phyloP scores from a whole-genome alignment of 2,329 filamentous ascomycete species.

The Paecilomyces dactylethromorphus region DNA sequence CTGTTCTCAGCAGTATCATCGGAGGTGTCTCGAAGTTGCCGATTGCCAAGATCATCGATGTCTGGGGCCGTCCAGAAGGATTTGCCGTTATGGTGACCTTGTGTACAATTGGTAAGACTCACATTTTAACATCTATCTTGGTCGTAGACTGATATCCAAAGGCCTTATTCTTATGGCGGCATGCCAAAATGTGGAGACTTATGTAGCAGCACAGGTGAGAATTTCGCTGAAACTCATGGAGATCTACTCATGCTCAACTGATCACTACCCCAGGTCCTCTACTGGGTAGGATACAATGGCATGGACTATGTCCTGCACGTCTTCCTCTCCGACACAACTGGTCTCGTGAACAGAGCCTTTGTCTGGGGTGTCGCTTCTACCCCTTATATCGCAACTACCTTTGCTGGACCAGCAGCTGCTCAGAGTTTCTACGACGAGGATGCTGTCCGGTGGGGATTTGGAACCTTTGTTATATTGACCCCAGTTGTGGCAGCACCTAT shows the following conservation, averaged over 20 bases:
- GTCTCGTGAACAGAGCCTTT: conserved; percentile 52
- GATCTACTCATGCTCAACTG: not conserved
- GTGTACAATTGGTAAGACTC: conserved; percentile 30
- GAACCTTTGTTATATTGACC: conserved; percentile 54
- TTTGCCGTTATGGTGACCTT: conserved; percentile 41
- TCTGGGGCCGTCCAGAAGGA: conserved; percentile 53
- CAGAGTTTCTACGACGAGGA: conserved; percentile 44
- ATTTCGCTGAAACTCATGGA: not conserved
- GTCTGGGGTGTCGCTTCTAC: conserved; percentile 52
- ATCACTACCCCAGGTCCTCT: conserved; percentile 33
- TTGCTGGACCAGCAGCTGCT: conserved; percentile 44
- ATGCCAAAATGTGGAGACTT: conserved; percentile 51
- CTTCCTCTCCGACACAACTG: conserved; percentile 57
- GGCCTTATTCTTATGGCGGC: conserved; percentile 53
- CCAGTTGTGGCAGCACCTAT: conserved; percentile 40
- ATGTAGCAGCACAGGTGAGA: conserved; percentile 51
- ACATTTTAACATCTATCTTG: not conserved
- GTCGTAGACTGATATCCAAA: conserved; percentile 4
- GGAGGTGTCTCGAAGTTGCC: conserved; percentile 51
- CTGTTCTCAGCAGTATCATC: conserved; percentile 49
- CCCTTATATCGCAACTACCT: conserved; percentile 39
- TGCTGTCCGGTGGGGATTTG: conserved; percentile 59
- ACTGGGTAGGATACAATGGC: conserved; percentile 49
- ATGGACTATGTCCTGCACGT: conserved; percentile 51
- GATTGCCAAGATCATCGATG: conserved; percentile 53